A percentile compares a stretch with the other conserved stretches of the same genome.
phyloP scores from a whole-genome alignment of 257 asterid species.

The Nyctanthes arbortristis region DNA sequence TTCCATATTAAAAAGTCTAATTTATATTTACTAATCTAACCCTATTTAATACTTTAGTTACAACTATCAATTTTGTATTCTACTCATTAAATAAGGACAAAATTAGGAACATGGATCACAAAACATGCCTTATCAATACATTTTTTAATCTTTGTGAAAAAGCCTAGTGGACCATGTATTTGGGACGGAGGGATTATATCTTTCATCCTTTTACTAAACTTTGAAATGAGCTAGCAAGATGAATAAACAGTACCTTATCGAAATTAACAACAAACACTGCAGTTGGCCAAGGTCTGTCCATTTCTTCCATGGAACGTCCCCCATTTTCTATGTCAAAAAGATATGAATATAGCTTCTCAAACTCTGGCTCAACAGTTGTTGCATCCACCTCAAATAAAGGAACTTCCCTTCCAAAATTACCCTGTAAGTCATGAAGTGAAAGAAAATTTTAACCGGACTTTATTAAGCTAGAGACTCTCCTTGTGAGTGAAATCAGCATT shows the following conservation, averaged over 20 bases:
- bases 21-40: too few relatives aligned
- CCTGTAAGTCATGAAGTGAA: slow-evolving; percentile 51
- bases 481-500: slow-evolving; percentile 17
- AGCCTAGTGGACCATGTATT: too few relatives aligned
- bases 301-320: slow-evolving; percentile 62
- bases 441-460: slow-evolving; percentile 21
- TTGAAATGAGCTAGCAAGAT: slow-evolving; percentile 21
- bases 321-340: slow-evolving; percentile 73
- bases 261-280: slow-evolving; percentile 86
- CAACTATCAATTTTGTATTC: too few relatives aligned
- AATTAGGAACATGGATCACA: too few relatives aligned
- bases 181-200: too few relatives aligned
- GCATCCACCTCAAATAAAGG: slow-evolving; percentile 97
- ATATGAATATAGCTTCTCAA: slow-evolving; percentile 85
- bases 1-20: too few relatives aligned
- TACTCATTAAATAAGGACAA: too few relatives aligned
- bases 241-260: slow-evolving; percentile 69
- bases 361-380: slow-evolving; percentile 81
- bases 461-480: slow-evolving; percentile 15
- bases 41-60: too few relatives aligned
- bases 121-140: too few relatives aligned
- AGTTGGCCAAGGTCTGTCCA: slow-evolving; percentile 85
- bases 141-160: too few relatives aligned
- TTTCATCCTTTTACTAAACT: slow-evolving; percentile 2
- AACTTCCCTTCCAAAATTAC: slow-evolving; percentile 91